These are phyloP conservation scores for Aspergillus persii DNA, from an alignment of 2,329 filamentous ascomycete genomes.

Conservation along the genomic window DNA sequence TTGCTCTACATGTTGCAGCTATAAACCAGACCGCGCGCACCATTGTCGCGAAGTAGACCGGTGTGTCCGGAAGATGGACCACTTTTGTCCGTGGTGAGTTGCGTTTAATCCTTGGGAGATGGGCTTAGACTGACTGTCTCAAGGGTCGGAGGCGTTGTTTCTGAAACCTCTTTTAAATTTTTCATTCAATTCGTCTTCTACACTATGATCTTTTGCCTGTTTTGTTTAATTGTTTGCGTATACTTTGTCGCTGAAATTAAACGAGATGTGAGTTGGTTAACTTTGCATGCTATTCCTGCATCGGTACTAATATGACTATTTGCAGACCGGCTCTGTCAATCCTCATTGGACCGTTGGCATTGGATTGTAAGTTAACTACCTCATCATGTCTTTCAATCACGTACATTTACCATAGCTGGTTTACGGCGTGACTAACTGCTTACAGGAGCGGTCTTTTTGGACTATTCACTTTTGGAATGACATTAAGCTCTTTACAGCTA, in stretches of 20 bases:
- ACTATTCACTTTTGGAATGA: conserved; percentile 79
- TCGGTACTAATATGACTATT: conserved; percentile 12
- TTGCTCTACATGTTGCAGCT: conserved; percentile 79
- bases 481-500: conserved; percentile 67
- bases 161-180: conserved; percentile 83
- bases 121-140: conserved; percentile 10
- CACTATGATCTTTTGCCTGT: conserved; percentile 63
- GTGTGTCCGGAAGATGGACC: conserved; percentile 88
- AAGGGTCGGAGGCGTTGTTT: conserved; percentile 88
- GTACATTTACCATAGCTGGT: neutral
- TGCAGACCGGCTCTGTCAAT: conserved; percentile 45
- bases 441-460: conserved; percentile 65
- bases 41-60: conserved; percentile 79
- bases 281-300: neutral
- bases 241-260: conserved; percentile 61
- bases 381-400: no score
- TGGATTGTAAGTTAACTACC: conserved; percentile 50
- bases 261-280: conserved; percentile 37
- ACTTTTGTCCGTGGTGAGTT: conserved; percentile 78
- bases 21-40: conserved; percentile 84
- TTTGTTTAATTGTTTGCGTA: conserved; percentile 62
- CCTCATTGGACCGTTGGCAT: conserved; percentile 65
- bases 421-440: conserved; percentile 7
- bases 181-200: conserved; percentile 86
- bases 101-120: neutral